These are phyloP conservation scores for Abrus precatorius DNA, from an alignment of 306 rosid genomes.

Conservation along the genomic window DNA sequence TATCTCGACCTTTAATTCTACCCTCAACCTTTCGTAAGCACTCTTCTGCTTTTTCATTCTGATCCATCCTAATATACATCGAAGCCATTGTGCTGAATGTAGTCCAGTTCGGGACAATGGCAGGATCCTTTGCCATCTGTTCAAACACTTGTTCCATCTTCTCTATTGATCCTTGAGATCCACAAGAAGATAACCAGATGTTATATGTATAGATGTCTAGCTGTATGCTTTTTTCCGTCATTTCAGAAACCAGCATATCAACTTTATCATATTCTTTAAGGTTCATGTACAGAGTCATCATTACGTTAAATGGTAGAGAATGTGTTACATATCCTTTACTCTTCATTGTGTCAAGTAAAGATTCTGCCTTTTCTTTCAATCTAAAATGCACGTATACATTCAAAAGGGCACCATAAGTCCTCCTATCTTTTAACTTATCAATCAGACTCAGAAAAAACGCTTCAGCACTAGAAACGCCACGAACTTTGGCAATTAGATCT, in stretches of 20 bases:
- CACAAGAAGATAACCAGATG: constrained; percentile 93
- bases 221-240: constrained; percentile 67
- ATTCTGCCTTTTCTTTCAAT: constrained; percentile 80
- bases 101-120: constrained; percentile 84
- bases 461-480: constrained; percentile 81
- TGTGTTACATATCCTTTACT: constrained; percentile 69
- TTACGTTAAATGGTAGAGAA: constrained; percentile 86
- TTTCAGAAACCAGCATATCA: constrained; percentile 78
- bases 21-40: constrained; percentile 78
- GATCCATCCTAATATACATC: constrained; percentile 85
- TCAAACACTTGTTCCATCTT: constrained; percentile 87
- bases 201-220: constrained; percentile 91
- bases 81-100: constrained; percentile 96
- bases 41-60: constrained; percentile 78
- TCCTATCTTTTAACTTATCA: constrained; percentile 68
- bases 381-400: constrained; percentile 74
- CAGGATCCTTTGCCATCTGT: constrained; percentile 72
- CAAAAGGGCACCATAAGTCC: constrained; percentile 85
- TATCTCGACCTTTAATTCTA: constrained; percentile 83
- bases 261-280: constrained; percentile 81
- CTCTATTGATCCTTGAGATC: constrained; percentile 74
- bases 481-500: constrained; percentile 87
- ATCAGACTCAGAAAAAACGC: constrained; percentile 69
- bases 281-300: constrained; percentile 98
- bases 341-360: constrained; percentile 81